Base-by-base conservation (phyloP, 176 grass and related monocot species). In the Eleusine coracana region DNA sequence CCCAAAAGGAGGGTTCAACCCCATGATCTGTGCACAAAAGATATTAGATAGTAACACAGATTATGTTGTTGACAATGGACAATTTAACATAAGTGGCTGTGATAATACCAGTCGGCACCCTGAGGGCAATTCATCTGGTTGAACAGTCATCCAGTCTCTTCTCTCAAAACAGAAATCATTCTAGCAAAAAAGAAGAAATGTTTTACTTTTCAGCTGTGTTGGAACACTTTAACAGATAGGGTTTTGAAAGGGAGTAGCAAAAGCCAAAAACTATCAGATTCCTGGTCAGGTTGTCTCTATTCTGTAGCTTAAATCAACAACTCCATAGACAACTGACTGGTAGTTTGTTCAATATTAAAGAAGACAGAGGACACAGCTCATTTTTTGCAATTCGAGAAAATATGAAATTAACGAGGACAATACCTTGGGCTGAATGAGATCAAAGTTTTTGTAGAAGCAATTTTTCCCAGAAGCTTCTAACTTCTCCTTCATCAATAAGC, bases 1-100 rank as follows among this genome's bases (percentile, higher is more conserved):
- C n/a, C 96, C 96, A 86, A 95, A 98, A 31, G 96, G 96, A 83
- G 96, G 96, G 76, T 98, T 95, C 28, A 95, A 78, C 17, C 92
- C 96, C 96, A 98, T 98, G 27, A 98, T 90, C 96, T 98, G 88
- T 79, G 49, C 2, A 62, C 23, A 72, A 80, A 25, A 87, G 27
- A 25, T 28, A 10, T 16, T 31, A 13, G 68, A 77, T 59, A 74
- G 75, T n/a, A 76, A 37, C 63, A 76, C 37, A 66, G 36, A 36
- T 80, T 79, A 78, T 67, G 70, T 70, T 54, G 10, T 17, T 31
- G 31, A 31, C 25, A 51, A 78, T 66, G n/a, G 39, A 36, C 18
- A 73, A 80, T 71, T 56, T 82, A 78, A 66, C 69, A 29, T 42
- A 28, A 86, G 21, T 29, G n/a, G 7, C 17, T 58, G 2, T 54